These are phyloP conservation scores for Limonium bicolor DNA, from an alignment of 148 eudicot species.

Conservation along the genomic window DNA sequence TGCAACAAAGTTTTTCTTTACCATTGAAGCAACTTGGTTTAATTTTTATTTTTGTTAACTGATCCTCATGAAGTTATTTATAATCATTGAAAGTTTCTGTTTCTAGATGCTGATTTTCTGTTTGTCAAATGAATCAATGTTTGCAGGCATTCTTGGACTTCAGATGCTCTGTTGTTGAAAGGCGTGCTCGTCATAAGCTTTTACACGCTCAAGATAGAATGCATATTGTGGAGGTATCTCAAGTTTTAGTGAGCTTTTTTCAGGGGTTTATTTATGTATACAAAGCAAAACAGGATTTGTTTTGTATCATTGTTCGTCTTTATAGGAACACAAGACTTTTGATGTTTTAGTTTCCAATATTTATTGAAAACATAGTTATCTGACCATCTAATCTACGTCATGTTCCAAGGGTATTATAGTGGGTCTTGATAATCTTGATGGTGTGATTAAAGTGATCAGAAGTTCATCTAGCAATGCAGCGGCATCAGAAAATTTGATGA, in stretches of 20 bases:
- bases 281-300: too few relatives aligned
- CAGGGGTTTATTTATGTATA: too few relatives aligned
- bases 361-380: too few relatives aligned
- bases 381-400: too few relatives aligned
- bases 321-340: too few relatives aligned
- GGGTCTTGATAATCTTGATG: constrained; percentile 88
- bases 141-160: constrained; percentile 87
- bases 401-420: constrained; percentile 57
- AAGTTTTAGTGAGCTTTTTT: too few relatives aligned
- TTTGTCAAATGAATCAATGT: not conserved
- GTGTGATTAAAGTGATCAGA: constrained; percentile 55
- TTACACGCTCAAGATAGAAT: constrained; percentile 68
- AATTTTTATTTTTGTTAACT: too few relatives aligned
- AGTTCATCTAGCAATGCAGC: constrained; percentile 64
- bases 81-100: not conserved
- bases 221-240: constrained; percentile 89
- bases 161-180: constrained; percentile 74
- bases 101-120: not conserved
- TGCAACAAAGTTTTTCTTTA: too few relatives aligned
- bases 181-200: constrained; percentile 74
- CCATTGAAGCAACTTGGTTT: too few relatives aligned
- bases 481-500: constrained; percentile 50
- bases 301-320: too few relatives aligned
- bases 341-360: too few relatives aligned
- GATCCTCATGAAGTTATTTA: too few relatives aligned